Conservation (phyloP, 257 asterid genomes). For the Scutellaria barbata region DNA sequence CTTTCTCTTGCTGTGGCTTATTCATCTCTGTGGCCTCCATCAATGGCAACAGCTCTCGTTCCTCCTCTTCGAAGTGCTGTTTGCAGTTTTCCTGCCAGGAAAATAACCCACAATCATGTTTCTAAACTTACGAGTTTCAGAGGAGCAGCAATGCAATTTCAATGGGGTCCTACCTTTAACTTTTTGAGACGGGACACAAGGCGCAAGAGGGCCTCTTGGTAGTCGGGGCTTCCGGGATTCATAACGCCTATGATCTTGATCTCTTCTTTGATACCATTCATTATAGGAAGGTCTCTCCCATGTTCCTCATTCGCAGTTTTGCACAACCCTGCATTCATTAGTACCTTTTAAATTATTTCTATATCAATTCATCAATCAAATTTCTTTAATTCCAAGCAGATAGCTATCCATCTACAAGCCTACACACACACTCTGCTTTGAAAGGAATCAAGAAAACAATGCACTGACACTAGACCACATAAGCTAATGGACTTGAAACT, state of each 20-base stretch:
- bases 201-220: slow-evolving; percentile 72
- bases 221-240: slow-evolving; percentile 75
- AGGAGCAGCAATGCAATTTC: not conserved
- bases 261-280: slow-evolving; percentile 98
- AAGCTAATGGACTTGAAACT: not conserved
- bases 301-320: slow-evolving; percentile 92
- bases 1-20: slow-evolving; percentile 69
- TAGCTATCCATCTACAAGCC: not conserved
- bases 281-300: slow-evolving; percentile 80
- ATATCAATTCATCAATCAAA: too few relatives aligned
- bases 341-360: not conserved
- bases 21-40: slow-evolving; percentile 90
- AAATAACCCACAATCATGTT: not conserved
- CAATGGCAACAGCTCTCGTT: slow-evolving; percentile 77
- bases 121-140: not conserved
- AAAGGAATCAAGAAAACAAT: slow-evolving; percentile 8
- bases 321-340: slow-evolving; percentile 70
- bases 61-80: slow-evolving; percentile 86
- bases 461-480: not conserved
- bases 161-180: slow-evolving; percentile 51
- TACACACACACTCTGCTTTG: not conserved
- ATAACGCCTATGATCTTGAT: slow-evolving; percentile 87
- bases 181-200: slow-evolving; percentile 70
- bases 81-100: slow-evolving; percentile 66
- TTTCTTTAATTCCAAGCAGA: not conserved